phyloP scores from a whole-genome alignment of 1,139 yeast species.

The Scheffersomyces illinoinensis region DNA sequence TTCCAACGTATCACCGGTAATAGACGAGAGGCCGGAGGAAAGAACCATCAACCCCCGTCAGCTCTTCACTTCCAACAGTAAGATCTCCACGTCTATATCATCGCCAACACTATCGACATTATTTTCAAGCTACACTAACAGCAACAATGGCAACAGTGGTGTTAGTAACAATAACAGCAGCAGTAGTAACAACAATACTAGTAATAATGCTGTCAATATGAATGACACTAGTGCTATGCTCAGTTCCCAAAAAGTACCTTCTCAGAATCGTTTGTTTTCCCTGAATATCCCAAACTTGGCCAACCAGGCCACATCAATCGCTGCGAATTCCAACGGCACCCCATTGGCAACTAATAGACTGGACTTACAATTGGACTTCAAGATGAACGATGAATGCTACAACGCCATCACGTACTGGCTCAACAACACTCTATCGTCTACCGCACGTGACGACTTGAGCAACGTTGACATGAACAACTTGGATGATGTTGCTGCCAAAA shows the following conservation, averaged over 20 bases:
- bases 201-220: conserved; percentile 2
- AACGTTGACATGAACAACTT: not conserved
- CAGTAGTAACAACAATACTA: conserved; percentile 6
- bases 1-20: not conserved
- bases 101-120: conserved; percentile 19
- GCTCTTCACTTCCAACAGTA: conserved; percentile 12
- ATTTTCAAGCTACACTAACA: conserved; percentile 9
- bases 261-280: not conserved
- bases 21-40: conserved; percentile 4
- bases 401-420: conserved; percentile 42
- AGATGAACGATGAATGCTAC: conserved; percentile 44
- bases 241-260: not conserved
- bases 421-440: conserved; percentile 17
- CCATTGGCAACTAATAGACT: conserved; percentile 1
- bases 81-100: conserved; percentile 15
- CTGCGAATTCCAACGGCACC: not conserved
- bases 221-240: conserved; percentile 1
- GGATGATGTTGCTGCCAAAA: conserved; percentile 10
- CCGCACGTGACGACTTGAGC: not conserved
- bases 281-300: not conserved
- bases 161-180: conserved; percentile 4
- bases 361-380: conserved; percentile 24
- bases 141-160: conserved; percentile 1
- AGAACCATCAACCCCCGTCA: conserved; percentile 24
- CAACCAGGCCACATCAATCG: not conserved